These are phyloP conservation scores for Arthrobotrys conoides DNA, from an alignment of 2,329 filamentous ascomycete genomes.

Conservation along the genomic window DNA sequence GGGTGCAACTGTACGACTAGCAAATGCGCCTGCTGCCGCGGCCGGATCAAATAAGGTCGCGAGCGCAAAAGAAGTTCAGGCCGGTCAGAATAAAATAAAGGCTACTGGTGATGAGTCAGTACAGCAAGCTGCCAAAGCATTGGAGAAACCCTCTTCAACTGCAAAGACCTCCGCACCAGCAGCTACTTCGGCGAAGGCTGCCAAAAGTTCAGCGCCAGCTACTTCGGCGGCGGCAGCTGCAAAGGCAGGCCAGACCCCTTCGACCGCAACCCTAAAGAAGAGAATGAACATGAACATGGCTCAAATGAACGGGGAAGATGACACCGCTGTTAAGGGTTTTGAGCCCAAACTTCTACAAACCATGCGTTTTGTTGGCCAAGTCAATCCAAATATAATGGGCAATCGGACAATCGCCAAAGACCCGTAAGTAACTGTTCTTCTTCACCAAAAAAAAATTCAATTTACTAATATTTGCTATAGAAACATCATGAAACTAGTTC, in stretches of 20 bases:
- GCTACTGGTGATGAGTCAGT: background rate
- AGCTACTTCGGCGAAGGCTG: background rate
- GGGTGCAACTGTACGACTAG: conserved; percentile 68
- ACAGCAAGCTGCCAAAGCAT: conserved; percentile 1
- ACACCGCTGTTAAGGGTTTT: conserved; percentile 61
- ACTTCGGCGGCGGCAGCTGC: conserved; percentile 1
- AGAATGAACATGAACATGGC: conserved; percentile 66
- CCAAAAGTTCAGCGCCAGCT: background rate
- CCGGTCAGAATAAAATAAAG: background rate
- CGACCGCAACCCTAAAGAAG: conserved; percentile 39
- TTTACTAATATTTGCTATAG: conserved; percentile 19
- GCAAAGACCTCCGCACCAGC: background rate
- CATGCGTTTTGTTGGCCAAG: conserved; percentile 78
- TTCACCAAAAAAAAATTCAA: background rate
- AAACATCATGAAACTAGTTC: conserved; percentile 63
- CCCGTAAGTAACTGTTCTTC: conserved; percentile 40
- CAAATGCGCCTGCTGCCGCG: conserved; percentile 64
- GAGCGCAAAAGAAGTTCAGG: background rate
- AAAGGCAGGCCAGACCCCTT: conserved; percentile 55
- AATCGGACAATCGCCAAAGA: conserved; percentile 62
- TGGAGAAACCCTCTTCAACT: background rate
- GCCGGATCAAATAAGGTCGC: conserved; percentile 35
- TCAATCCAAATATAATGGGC: conserved; percentile 73
- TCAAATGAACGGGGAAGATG: conserved; percentile 35
- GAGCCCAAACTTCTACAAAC: conserved; percentile 70